Percentiles rank a stretch among this genome's conserved stretches.
Conservation (phyloP, 441 rosid species). For the Gossypium trilobum region DNA sequence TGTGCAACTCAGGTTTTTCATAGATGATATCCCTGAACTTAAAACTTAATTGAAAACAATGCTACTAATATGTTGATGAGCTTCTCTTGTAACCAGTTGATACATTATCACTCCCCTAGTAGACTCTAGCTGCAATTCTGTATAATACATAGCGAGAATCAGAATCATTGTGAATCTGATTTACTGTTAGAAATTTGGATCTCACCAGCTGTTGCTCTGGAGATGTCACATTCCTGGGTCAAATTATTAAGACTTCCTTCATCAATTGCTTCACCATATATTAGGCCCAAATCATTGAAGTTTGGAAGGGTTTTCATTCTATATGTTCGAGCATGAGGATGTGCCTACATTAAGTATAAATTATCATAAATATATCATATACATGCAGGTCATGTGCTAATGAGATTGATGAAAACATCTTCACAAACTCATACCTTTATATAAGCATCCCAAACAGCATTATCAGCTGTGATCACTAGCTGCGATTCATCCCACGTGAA, state of each 20-base stretch:
- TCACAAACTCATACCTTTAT: constrained; percentile 40
- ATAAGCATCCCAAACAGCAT: constrained; percentile 64
- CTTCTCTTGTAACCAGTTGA: neutral
- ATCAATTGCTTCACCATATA: constrained; percentile 38
- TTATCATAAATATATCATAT: constrained; percentile 11
- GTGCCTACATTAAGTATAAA: constrained; percentile 33
- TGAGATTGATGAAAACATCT: constrained; percentile 6
- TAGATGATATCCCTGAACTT: neutral
- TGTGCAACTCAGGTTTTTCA: constrained; percentile 2
- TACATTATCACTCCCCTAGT: constrained; percentile 4
- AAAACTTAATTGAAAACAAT: neutral
- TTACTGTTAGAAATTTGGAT: constrained; percentile 3
- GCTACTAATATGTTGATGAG: neutral
- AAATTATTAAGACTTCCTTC: constrained; percentile 22
- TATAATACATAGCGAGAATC: neutral
- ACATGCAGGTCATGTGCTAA: neutral
- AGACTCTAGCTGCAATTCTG: neutral
- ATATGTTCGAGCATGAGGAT: constrained; percentile 57
- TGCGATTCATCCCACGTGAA: constrained; percentile 68
- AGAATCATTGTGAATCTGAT: neutral
- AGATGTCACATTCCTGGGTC: constrained; percentile 30
- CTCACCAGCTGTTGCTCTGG: constrained; percentile 31
- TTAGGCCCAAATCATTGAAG: constrained; percentile 56
- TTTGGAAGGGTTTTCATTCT: constrained; percentile 57
- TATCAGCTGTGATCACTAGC: constrained; percentile 46